Evolutionary conservation across 257 asterid species (phyloP).

Genomic region (Coffea eugenioides): DNA sequence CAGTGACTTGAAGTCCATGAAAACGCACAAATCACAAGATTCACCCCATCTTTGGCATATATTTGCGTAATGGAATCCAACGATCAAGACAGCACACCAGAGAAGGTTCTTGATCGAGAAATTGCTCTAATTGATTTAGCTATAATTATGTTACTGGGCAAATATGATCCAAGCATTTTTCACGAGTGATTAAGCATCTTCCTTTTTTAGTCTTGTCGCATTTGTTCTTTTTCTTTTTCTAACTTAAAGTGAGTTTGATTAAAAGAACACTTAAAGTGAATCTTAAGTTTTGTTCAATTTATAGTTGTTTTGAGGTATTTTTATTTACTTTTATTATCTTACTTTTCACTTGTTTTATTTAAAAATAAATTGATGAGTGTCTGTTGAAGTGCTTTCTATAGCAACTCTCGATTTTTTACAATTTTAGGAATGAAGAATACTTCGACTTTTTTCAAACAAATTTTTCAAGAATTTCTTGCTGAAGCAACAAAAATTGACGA

Average conservation of each 20-base stretch:
- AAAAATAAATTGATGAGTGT: too few relatives aligned
- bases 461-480: too few relatives aligned
- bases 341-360: too few relatives aligned
- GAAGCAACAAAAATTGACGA: too few relatives aligned
- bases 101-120: not conserved
- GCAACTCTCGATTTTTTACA: too few relatives aligned
- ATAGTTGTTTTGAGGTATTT: too few relatives aligned
- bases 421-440: too few relatives aligned
- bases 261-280: not conserved
- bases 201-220: not conserved
- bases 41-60: not conserved
- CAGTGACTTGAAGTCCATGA: not conserved
- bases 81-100: slow-evolving; percentile 5
- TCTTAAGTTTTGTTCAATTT: too few relatives aligned
- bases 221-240: too few relatives aligned
- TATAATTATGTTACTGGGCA: not conserved
- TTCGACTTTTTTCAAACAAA: too few relatives aligned
- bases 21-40: not conserved
- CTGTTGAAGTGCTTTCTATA: too few relatives aligned
- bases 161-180: not conserved
- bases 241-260: not conserved
- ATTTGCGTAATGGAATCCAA: slow-evolving; percentile 13
- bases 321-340: too few relatives aligned
- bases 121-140: not conserved
- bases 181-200: not conserved